Conservation (phyloP, 805 yeast species). For the Kluyveromyces lactis region DNA sequence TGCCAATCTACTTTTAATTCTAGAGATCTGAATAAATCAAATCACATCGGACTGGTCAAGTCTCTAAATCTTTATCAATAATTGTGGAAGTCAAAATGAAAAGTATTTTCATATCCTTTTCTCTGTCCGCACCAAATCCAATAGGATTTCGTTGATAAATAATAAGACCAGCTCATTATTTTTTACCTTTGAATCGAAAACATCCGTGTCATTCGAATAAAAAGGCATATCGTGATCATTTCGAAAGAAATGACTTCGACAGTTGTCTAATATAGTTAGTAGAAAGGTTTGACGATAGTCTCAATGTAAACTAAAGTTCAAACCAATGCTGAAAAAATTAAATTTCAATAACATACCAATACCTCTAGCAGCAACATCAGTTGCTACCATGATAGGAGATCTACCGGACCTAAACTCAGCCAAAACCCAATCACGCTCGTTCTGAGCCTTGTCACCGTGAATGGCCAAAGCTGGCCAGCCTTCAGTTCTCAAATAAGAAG, state of each 20-base stretch:
- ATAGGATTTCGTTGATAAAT: not conserved
- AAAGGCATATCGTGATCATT: no score
- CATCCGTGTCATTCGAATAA: no score
- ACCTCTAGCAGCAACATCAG: conserved; percentile 99
- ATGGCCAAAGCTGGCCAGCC: conserved; percentile 99
- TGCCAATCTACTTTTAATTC: no score
- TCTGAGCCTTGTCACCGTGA: conserved; percentile 97
- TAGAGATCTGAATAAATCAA: not conserved
- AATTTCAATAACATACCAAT: conserved; percentile 67
- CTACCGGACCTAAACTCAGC: conserved; percentile 86
- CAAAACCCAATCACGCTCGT: conserved; percentile 98
- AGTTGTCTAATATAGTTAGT: no score
- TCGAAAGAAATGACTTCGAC: no score
- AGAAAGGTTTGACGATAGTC: no score
- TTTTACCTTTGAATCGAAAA: no score
- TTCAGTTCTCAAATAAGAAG: conserved; percentile 83
- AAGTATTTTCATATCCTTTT: not conserved
- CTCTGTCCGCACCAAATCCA: not conserved
- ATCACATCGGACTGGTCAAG: not conserved
- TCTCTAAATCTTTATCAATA: conserved; percentile 1
- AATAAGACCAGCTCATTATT: not conserved
- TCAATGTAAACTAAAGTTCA: not conserved
- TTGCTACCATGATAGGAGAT: conserved; percentile 96
- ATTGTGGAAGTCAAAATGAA: conserved; percentile 2
- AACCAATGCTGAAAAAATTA: not conserved